These are phyloP conservation scores for Lichtheimia ramosa DNA, from an alignment of 371 early-diverging fungal genomes.

Conservation along the genomic window DNA sequence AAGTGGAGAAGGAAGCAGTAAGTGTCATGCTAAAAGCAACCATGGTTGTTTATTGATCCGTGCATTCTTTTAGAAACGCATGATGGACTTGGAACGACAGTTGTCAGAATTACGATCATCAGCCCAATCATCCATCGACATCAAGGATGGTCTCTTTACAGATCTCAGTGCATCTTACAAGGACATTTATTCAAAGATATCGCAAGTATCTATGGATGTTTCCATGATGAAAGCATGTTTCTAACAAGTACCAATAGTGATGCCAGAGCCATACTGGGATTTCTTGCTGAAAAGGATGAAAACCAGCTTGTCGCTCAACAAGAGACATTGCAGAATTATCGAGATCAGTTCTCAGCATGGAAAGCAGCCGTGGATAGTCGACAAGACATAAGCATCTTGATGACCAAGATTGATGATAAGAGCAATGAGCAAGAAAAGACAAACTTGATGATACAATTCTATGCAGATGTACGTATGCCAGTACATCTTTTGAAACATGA, in stretches of 20 bases:
- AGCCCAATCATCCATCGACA: neutral
- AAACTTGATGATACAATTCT: conserved; percentile 20
- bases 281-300: neutral
- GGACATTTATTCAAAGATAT: neutral
- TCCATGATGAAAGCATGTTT: neutral
- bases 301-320: neutral
- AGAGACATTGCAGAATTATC: neutral
- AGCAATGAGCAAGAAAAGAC: conserved; percentile 12
- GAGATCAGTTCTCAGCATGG: conserved; percentile 10
- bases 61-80: conserved; percentile 9
- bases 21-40: conserved; percentile 1
- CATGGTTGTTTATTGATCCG: neutral
- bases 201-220: neutral
- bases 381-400: conserved; percentile 9
- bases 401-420: conserved; percentile 13
- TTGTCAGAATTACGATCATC: conserved; percentile 7
- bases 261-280: neutral
- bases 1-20: conserved; percentile 37
- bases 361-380: neutral
- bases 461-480: conserved; percentile 12
- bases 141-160: conserved; percentile 3
- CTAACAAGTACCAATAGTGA: neutral
- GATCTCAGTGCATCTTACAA: too few species aligned
- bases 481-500: neutral
- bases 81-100: conserved; percentile 3